A percentile compares a stretch with the other conserved stretches of the same genome.
phyloP scores from a whole-genome alignment of 2,329 filamentous ascomycete genomes.

The Colletotrichum tropicicola region DNA sequence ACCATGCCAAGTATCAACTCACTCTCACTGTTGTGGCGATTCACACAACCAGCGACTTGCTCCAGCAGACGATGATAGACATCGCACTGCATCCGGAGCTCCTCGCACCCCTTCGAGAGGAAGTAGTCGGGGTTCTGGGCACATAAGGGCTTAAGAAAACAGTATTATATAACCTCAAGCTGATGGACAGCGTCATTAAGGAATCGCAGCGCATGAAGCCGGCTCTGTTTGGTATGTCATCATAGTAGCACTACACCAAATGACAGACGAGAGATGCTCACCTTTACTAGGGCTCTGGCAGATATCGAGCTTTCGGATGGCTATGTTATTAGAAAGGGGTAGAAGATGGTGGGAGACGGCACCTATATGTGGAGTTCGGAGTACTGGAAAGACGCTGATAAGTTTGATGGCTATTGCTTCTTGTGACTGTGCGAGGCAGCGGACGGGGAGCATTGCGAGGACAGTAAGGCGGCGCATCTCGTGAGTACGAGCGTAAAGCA shows the following conservation, averaged over 20 bases:
- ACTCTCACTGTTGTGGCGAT: conserved; percentile 34
- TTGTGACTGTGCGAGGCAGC: conserved; percentile 22
- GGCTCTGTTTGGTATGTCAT: conserved; percentile 10
- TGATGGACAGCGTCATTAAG: conserved; percentile 38
- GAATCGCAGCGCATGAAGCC: conserved; percentile 36
- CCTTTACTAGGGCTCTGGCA: background rate
- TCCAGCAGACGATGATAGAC: conserved; percentile 32
- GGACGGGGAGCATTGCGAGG: conserved; percentile 29
- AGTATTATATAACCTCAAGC: conserved; percentile 33
- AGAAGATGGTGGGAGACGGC: conserved; percentile 22
- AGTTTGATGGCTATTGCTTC: conserved; percentile 34
- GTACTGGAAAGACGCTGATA: conserved; percentile 28
- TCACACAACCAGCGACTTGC: conserved; percentile 34
- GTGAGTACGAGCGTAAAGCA: conserved; percentile 42
- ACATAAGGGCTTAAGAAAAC: conserved; percentile 32
- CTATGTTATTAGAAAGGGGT: conserved; percentile 31
- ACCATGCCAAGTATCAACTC: conserved; percentile 42
- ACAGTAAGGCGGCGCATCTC: conserved; percentile 37
- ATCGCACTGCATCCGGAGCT: conserved; percentile 32
- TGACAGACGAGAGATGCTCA: too few species aligned
- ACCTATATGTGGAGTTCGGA: conserved; percentile 29
- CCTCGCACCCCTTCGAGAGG: conserved; percentile 32
- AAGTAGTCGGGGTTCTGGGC: conserved; percentile 32
- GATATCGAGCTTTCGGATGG: conserved; percentile 33
- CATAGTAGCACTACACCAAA: too few species aligned